Conservation (phyloP, 768 basidiomycete species). For the Suillus discolor region DNA sequence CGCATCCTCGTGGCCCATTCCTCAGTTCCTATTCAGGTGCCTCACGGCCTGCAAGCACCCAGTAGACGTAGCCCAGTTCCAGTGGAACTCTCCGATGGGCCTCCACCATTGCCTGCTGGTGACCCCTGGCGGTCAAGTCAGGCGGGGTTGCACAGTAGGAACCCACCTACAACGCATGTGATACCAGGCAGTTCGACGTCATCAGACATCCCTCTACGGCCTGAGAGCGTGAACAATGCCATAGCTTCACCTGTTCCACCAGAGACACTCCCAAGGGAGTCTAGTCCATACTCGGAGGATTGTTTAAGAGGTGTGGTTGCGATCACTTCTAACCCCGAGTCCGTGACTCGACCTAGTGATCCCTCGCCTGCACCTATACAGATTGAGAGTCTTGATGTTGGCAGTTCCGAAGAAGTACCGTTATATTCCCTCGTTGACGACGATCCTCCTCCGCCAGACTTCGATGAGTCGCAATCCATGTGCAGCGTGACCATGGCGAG, state of each 20-base stretch:
- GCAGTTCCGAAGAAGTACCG: slow-evolving; percentile 23
- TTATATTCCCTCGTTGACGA: slow-evolving; percentile 27
- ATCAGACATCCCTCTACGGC: not conserved
- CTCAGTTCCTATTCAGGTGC: not conserved
- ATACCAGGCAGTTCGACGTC: not conserved
- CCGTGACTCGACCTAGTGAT: not conserved
- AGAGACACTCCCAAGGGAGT: not conserved
- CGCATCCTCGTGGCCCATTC: not conserved
- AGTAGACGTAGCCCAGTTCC: not conserved
- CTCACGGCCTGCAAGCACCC: not conserved
- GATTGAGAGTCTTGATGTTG: not conserved
- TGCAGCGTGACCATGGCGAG: not conserved
- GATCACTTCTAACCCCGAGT: not conserved
- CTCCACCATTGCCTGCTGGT: not conserved
- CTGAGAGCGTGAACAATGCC: not conserved
- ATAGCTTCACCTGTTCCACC: not conserved
- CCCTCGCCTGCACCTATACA: not conserved
- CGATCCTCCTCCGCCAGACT: slow-evolving; percentile 26
- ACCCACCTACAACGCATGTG: no score
- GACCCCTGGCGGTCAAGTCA: not conserved
- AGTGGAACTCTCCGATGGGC: not conserved
- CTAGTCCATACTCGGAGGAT: not conserved
- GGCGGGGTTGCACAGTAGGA: not conserved
- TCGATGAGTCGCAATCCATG: slow-evolving; percentile 18
- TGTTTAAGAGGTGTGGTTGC: not conserved